Evolutionary conservation across 805 yeast species (phyloP), one percentile per base, ranked within the genome.

Genomic region (Candida schatavii): DNA sequence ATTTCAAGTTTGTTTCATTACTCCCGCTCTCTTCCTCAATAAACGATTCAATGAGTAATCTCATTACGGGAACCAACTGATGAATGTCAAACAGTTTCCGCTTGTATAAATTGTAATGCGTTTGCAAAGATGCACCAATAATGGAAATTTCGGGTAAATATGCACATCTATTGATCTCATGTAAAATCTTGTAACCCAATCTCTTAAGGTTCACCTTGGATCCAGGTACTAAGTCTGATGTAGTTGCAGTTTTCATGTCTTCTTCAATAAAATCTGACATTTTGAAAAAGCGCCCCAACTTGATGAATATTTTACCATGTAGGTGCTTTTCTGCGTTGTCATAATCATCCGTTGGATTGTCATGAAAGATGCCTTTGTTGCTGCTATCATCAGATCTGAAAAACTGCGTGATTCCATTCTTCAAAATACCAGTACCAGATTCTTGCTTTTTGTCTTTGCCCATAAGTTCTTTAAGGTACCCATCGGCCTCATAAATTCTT

Each of bases 401-500:
- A n/a, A 69, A 48, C 41, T 63, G 60, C 6, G 54, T 49, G 5
- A 66, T 44, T 11, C 74, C 75, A 41, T 61, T 67, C 5, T 56
- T 52, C 22, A 69, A 40, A 22, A 70, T 70, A 37, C 53, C 66
- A 35, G 56, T 40, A 32, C 77, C 66, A 42, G 74, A 70, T 55
- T 79, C 85, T 46, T 72, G 74, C 42, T 68, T 68, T 57, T 79
- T 79, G 52, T 79, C 83, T 37, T 66, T 64, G 19, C 85, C 85
- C 36, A 76, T 64, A 38, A 80, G 64, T 53, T 80, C 85, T 33
- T 71, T 69, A 21, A 78, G 72, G 51, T 78, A 80, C 2, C 79
- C 74, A 46, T 70, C 75, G 4, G 72, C 59, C 54, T 80, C 85
- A 39, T 78, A 76, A 7, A 79, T 77, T 44, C 80, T 67, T 56